These are phyloP conservation scores for Rhizopogon vulgaris DNA, from an alignment of 768 basidiomycete species.

Conservation along the genomic window DNA sequence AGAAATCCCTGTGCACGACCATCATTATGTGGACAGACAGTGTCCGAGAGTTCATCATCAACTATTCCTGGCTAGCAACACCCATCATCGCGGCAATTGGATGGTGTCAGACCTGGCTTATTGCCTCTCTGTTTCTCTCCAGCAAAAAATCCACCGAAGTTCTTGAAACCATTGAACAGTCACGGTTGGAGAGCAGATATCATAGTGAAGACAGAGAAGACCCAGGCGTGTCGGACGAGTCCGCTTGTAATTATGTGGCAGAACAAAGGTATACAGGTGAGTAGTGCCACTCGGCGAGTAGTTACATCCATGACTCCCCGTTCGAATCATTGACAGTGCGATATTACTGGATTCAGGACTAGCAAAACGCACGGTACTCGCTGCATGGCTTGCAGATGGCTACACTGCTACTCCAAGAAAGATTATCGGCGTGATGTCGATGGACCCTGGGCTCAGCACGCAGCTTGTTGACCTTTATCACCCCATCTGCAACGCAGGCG, in stretches of 20 bases:
- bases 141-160: neutral
- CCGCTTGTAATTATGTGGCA: conserved; percentile 1
- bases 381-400: neutral
- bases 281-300: neutral
- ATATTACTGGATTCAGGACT: neutral
- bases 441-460: conserved; percentile 1
- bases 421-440: neutral
- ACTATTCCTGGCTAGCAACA: conserved; percentile 1
- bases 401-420: neutral
- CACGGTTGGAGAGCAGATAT: neutral
- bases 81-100: neutral
- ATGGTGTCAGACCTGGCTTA: neutral
- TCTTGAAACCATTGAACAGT: neutral
- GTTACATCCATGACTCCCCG: neutral
- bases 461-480: neutral
- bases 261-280: conserved; percentile 1
- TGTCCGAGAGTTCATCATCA: neutral
- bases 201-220: neutral
- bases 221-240: neutral
- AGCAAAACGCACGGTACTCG: neutral
- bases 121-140: neutral
- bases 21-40: neutral
- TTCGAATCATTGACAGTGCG: neutral
- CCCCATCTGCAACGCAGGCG: neutral
- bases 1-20: too few relatives aligned